phyloP scores from a whole-genome alignment of 2,329 filamentous ascomycete genomes.

The Colletotrichum truncatum region DNA sequence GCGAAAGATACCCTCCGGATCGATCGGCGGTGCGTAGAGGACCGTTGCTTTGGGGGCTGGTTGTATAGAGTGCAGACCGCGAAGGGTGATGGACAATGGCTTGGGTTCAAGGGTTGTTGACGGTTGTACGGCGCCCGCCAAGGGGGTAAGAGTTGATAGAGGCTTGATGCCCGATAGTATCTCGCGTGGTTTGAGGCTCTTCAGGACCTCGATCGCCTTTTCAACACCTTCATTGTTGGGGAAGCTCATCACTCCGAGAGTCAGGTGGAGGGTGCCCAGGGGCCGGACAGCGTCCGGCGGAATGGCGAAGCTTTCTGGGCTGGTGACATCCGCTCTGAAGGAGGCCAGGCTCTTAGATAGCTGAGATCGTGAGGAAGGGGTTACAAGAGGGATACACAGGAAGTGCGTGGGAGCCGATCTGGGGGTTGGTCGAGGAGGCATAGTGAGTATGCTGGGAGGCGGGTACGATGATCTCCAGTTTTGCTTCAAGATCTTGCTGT shows the following conservation, averaged over 20 bases:
- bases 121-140: conserved; percentile 19
- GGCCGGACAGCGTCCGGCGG: conserved; percentile 77
- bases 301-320: conserved; percentile 56
- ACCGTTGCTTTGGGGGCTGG: conserved; percentile 61
- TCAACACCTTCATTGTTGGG: conserved; percentile 54
- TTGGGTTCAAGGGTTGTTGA: neutral
- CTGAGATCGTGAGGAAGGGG: conserved; percentile 66
- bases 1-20: conserved; percentile 59
- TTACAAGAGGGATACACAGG: conserved; percentile 78
- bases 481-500: neutral
- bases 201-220: conserved; percentile 51
- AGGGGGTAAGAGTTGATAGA: conserved; percentile 29
- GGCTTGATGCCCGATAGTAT: conserved; percentile 43
- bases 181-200: conserved; percentile 47
- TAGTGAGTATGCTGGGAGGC: conserved; percentile 33
- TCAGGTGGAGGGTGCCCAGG: conserved; percentile 83
- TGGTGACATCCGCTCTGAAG: conserved; percentile 69
- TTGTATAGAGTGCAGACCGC: conserved; percentile 71
- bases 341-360: conserved; percentile 68
- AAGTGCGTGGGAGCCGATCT: conserved; percentile 73
- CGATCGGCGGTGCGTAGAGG: conserved; percentile 70
- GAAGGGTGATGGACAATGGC: conserved; percentile 55
- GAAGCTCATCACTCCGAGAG: conserved; percentile 86
- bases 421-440: conserved; percentile 45
- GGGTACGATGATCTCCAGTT: too few relatives aligned